Evolutionary conservation across 2,329 filamentous ascomycete species (phyloP).

Genomic region (Neurospora crassa): DNA sequence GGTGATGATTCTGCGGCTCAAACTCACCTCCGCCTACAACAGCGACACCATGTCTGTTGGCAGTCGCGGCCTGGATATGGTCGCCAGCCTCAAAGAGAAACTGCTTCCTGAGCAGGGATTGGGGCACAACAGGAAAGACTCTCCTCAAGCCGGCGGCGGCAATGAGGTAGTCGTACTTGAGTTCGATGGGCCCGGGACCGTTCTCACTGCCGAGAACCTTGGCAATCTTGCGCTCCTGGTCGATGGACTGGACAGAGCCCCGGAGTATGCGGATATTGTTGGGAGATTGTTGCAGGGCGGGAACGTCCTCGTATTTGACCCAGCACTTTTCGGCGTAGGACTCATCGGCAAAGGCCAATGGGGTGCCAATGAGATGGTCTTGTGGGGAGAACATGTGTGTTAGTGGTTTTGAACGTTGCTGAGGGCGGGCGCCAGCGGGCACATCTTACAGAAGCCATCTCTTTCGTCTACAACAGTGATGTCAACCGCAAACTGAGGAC

Average conservation of each 20-base stretch:
- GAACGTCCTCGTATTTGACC: slow-evolving; percentile 58
- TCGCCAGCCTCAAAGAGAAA: slow-evolving; percentile 53
- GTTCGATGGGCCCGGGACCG: slow-evolving; percentile 27
- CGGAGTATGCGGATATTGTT: slow-evolving; percentile 52
- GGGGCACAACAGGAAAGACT: slow-evolving; percentile 64
- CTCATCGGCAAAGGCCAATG: slow-evolving; percentile 57
- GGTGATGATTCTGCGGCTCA: not conserved
- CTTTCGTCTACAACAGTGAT: slow-evolving; percentile 69
- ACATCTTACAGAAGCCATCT: slow-evolving; percentile 67
- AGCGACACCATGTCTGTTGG: slow-evolving; percentile 49
- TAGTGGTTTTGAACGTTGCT: not conserved
- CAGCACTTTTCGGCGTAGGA: slow-evolving; percentile 59
- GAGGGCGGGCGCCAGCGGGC: not conserved
- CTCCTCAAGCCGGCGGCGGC: slow-evolving; percentile 61
- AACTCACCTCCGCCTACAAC: slow-evolving; percentile 54
- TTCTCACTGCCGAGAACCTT: slow-evolving; percentile 41
- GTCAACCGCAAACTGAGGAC: slow-evolving; percentile 42
- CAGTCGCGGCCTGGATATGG: slow-evolving; percentile 46
- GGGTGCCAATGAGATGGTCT: slow-evolving; percentile 71
- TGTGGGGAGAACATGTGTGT: slow-evolving; percentile 4
- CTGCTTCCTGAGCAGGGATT: slow-evolving; percentile 48
- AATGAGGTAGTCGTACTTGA: slow-evolving; percentile 66
- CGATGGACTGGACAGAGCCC: slow-evolving; percentile 51
- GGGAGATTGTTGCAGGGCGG: slow-evolving; percentile 52
- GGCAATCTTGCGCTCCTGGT: slow-evolving; percentile 50